phyloP scores from a whole-genome alignment of 768 basidiomycete species.

The Tulasnella sp. region DNA sequence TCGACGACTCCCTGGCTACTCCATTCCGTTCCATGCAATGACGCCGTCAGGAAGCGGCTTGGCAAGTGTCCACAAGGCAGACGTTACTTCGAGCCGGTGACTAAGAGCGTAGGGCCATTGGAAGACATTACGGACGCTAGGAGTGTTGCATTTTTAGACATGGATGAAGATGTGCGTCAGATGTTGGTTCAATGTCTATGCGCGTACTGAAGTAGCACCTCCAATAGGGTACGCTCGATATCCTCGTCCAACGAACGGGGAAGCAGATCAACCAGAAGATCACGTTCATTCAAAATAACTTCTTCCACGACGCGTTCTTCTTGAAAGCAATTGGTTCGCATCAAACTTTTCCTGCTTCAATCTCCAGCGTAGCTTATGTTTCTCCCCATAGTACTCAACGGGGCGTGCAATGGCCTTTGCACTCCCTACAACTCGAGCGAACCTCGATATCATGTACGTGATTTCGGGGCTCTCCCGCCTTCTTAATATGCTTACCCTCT shows the following conservation, averaged over 20 bases:
- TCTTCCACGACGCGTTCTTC: conserved; percentile 98
- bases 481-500: background rate
- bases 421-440: conserved; percentile 55
- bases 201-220: background rate
- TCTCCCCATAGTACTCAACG: conserved; percentile 68
- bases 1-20: conserved; percentile 54
- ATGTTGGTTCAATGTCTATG: background rate
- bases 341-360: background rate
- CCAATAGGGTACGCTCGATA: conserved; percentile 77
- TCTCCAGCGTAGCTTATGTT: background rate
- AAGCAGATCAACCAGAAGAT: conserved; percentile 45
- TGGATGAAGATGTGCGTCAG: conserved; percentile 89
- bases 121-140: conserved; percentile 71
- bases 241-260: conserved; percentile 85
- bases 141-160: conserved; percentile 75
- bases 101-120: conserved; percentile 57
- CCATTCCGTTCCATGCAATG: conserved; percentile 58
- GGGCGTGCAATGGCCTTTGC: conserved; percentile 84
- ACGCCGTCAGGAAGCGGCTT: background rate
- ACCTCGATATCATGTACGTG: conserved; percentile 66
- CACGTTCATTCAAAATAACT: conserved; percentile 90
- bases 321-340: conserved; percentile 85
- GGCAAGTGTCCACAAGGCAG: conserved; percentile 41
- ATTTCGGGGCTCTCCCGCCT: conserved; percentile 6
- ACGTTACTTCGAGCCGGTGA: conserved; percentile 60